Percentiles rank a stretch among this genome's conserved stretches.
These are phyloP conservation scores for Tetracladium marchalianum DNA, from an alignment of 495 filamentous ascomycete genomes.

Conservation along the genomic window DNA sequence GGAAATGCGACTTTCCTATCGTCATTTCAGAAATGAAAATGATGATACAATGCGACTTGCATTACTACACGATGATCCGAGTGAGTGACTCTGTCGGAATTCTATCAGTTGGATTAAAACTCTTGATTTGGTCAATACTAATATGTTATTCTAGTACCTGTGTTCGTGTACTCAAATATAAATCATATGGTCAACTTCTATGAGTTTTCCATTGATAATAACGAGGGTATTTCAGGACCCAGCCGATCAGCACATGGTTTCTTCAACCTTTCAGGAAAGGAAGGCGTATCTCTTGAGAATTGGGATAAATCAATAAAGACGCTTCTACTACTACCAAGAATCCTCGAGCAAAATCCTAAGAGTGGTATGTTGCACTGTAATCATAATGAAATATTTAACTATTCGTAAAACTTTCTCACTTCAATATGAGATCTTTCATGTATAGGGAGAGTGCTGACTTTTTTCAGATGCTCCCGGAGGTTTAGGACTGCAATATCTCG, in stretches of 20 bases:
- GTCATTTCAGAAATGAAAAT: constrained; percentile 33
- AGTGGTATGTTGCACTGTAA: too few species aligned
- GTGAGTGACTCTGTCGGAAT: constrained; percentile 2
- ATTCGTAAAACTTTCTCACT: background rate
- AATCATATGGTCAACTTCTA: constrained; percentile 15
- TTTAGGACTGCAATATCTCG: constrained; percentile 8
- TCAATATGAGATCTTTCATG: background rate
- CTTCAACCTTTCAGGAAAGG: too few species aligned
- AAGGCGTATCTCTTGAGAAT: too few species aligned
- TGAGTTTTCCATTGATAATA: constrained; percentile 2
- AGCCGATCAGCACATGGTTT: too few species aligned
- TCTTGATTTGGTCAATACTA: background rate
- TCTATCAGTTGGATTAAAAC: background rate
- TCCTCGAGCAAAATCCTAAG: too few species aligned
- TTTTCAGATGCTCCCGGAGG: too few species aligned
- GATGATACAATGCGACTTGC: constrained; percentile 26
- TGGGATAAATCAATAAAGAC: too few species aligned
- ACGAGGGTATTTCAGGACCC: background rate
- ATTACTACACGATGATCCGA: constrained; percentile 1
- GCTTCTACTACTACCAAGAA: too few species aligned
- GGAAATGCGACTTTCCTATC: constrained; percentile 24
- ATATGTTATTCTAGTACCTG: constrained; percentile 12
- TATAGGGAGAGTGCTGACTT: too few species aligned
- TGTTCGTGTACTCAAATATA: constrained; percentile 8
- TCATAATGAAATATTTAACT: background rate